Evolutionary conservation across 441 rosid genomes (phyloP).

Genomic region (Croton setiger): DNA sequence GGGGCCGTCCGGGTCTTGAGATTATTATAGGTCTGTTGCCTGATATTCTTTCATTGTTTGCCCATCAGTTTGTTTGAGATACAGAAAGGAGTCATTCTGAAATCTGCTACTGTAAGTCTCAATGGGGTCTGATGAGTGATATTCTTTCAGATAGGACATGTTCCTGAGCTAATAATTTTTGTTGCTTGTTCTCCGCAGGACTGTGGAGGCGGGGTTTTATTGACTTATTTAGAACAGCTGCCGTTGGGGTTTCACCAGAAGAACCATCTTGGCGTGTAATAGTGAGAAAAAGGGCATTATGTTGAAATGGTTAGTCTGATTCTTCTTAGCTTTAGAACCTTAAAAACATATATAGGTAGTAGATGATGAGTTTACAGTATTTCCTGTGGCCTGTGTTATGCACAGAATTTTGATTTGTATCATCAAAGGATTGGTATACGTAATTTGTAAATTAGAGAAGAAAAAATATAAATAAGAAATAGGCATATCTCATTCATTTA

Average conservation of each 20-base stretch:
- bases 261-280: neutral
- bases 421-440: conserved; percentile 20
- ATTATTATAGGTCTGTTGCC: conserved; percentile 13
- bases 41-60: conserved; percentile 13
- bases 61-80: conserved; percentile 7
- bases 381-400: conserved; percentile 18
- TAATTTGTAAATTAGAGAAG: conserved; percentile 24
- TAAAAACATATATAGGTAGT: conserved; percentile 3
- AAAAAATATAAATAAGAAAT: neutral
- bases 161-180: conserved; percentile 9
- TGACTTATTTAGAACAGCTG: conserved; percentile 3
- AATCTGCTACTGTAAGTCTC: conserved; percentile 13
- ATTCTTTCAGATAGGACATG: conserved; percentile 14
- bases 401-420: conserved; percentile 40
- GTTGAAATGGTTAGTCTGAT: conserved; percentile 18
- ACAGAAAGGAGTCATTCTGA: conserved; percentile 6
- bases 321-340: conserved; percentile 22
- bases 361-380: conserved; percentile 26
- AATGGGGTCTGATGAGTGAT: conserved; percentile 17
- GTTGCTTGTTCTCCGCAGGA: conserved; percentile 17
- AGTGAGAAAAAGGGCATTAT: conserved; percentile 17
- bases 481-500: conserved; percentile 9
- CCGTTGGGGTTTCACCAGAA: neutral
- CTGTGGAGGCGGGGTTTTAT: neutral
- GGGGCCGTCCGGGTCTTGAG: conserved; percentile 17